A percentile compares a stretch with the other conserved stretches of the same genome.
These are phyloP conservation scores for Didymella sp. DNA, from an alignment of 2,329 filamentous ascomycete species.

Conservation along the genomic window DNA sequence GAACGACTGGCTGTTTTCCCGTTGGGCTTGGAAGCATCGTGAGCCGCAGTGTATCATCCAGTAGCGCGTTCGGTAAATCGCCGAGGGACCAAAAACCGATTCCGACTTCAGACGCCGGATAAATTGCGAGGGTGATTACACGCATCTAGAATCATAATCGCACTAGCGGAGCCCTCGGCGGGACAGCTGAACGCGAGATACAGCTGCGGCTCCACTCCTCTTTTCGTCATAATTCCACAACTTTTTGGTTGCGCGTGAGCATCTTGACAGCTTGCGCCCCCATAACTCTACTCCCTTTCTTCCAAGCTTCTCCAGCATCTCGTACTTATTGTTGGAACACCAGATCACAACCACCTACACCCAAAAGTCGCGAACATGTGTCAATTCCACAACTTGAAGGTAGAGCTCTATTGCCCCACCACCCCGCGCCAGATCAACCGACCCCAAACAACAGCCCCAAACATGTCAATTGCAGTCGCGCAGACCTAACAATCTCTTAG, in stretches of 20 bases:
- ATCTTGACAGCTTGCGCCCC: conserved; percentile 16
- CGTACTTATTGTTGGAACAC: neutral
- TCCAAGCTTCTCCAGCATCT: neutral
- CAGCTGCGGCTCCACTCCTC: conserved; percentile 36
- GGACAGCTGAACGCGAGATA: conserved; percentile 39
- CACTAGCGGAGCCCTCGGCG: conserved; percentile 33
- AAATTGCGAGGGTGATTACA: conserved; percentile 44
- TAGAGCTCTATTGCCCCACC: conserved; percentile 42
- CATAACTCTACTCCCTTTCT: conserved; percentile 14
- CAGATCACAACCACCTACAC: neutral
- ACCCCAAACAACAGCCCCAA: conserved; percentile 15
- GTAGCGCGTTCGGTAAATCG: conserved; percentile 15
- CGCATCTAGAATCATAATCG: conserved; percentile 30
- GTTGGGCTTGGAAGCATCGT: conserved; percentile 1
- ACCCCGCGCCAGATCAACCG: conserved; percentile 19
- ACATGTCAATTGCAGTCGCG: conserved; percentile 15
- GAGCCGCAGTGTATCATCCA: conserved; percentile 10
- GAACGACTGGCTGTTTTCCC: neutral
- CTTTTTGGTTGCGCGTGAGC: conserved; percentile 29
- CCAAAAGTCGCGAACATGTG: conserved; percentile 32
- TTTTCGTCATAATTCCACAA: conserved; percentile 34
- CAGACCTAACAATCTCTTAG: conserved; percentile 44
- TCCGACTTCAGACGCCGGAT: conserved; percentile 39
- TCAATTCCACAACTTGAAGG: conserved; percentile 42
- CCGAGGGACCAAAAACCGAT: conserved; percentile 17